phyloP scores from a whole-genome alignment of 257 asterid species.

The Salvia hispanica region DNA sequence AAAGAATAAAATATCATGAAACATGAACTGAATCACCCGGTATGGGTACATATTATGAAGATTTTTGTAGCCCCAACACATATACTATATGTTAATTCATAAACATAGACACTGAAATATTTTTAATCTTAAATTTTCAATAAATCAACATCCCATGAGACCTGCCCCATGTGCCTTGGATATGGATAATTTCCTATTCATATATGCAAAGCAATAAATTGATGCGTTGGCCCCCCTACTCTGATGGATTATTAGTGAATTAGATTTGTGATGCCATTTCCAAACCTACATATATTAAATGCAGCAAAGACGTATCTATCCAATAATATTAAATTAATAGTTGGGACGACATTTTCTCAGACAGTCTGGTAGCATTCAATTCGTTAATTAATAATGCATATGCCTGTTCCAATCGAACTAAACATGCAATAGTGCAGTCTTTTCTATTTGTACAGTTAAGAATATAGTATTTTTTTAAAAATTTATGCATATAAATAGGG shows the following conservation, averaged over 20 bases:
- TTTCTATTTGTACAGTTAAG: neutral
- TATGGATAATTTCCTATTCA: neutral
- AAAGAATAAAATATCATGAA: no score
- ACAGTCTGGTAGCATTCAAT: conserved; percentile 3
- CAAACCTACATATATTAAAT: conserved; percentile 33
- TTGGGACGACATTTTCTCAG: neutral
- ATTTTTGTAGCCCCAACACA: neutral
- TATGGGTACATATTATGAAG: neutral
- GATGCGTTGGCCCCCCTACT: conserved; percentile 7
- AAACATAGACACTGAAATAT: neutral
- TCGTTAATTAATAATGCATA: neutral
- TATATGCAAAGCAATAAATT: conserved; percentile 10
- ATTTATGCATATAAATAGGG: no score
- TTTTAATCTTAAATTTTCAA: neutral
- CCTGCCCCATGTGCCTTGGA: conserved; percentile 31
- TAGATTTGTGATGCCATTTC: conserved; percentile 16
- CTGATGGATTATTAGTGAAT: neutral
- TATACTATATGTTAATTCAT: neutral
- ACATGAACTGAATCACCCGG: neutral
- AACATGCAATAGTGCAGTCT: neutral
- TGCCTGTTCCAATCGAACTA: neutral
- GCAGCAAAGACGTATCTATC: neutral
- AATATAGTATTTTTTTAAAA: neutral
- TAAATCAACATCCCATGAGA: conserved; percentile 29
- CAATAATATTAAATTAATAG: neutral